Evolutionary conservation across 116 monocot species (phyloP), one percentile per base, ranked within the genome.

Genomic region (Papilionanthe hybrid): DNA sequence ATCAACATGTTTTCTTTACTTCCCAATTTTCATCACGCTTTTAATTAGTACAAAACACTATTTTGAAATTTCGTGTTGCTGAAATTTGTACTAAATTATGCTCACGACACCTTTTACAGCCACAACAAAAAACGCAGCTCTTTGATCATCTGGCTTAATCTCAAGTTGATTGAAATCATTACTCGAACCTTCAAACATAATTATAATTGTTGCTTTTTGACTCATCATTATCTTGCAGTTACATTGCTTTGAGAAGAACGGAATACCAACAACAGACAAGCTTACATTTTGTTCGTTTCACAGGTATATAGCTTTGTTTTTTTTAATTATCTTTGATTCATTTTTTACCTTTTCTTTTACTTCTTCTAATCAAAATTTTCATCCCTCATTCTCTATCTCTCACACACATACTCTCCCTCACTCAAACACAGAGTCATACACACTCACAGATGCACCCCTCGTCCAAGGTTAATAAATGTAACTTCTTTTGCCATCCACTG

Each of bases 221-320:
- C 37, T 25, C 5, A 5, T 71, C 18, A 17, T 29, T 15, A 37
- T 72, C 42, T 84, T 88, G 84, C 88, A 98, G 97, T 84, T 97
- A 82, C 97, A 87, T 32, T 86, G 80, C 81, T 85, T 82, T 19
- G 91, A 94, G 75, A 97, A 81, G 83, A 97, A 91, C 84, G 91
- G 97, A 73, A 89, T 74, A 77, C 89, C 88, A 73, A 86, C 85
- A 65, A 91, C 91, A 77, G 88, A 85, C 76, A 89, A 89, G 85
- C 72, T 92, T 56, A 92, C 97, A 19, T 94, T 94, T 71, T 97
- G 97, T 78, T 67, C 91, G 55, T 67, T 85, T 82, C 97, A 97
- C 82, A 86, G 91, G 97, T 97, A 81, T 79, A 23, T 65, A 76
- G 29, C 2, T 49, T 17, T 55, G 7, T 67, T 66, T 53, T 53